Percentiles rank a stretch among this genome's conserved stretches.
These are phyloP conservation scores for Bryoerythrophyllum caledonicum DNA, from an alignment of 225 moss, liverwort and hornwort species.

Conservation along the genomic window DNA sequence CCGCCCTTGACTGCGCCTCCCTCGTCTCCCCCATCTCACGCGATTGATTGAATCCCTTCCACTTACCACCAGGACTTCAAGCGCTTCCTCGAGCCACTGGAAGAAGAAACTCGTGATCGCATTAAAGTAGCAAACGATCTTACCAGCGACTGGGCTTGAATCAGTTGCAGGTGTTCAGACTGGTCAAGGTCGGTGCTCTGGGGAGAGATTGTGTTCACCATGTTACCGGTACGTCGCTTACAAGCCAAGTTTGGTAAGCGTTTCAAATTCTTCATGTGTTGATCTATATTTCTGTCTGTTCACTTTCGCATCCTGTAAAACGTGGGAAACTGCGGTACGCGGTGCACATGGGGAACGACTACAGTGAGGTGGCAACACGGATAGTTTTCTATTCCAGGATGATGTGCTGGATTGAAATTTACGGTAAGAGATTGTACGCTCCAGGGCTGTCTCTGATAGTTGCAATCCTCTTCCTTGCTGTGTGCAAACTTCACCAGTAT, in stretches of 20 bases:
- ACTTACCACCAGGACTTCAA: background rate
- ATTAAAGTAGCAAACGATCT: background rate
- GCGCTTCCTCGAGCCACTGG: background rate
- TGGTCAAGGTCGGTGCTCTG: background rate
- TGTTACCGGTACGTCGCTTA: slow-evolving; percentile 30
- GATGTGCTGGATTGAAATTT: slow-evolving; percentile 3
- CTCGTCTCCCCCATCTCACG: background rate
- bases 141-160: background rate
- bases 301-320: background rate
- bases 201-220: background rate
- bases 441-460: background rate
- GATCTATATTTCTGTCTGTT: background rate
- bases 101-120: too few relatives aligned
- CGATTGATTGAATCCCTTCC: background rate
- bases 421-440: background rate
- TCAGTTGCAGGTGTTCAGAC: background rate
- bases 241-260: background rate
- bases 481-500: background rate
- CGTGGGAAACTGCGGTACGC: background rate
- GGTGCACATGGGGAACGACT: background rate
- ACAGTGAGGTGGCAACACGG: background rate
- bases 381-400: background rate
- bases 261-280: background rate
- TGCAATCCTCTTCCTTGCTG: background rate
- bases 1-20: background rate